These are phyloP conservation scores for Penicillium psychrofluorescens DNA, from an alignment of 495 filamentous ascomycete species.

Conservation along the genomic window DNA sequence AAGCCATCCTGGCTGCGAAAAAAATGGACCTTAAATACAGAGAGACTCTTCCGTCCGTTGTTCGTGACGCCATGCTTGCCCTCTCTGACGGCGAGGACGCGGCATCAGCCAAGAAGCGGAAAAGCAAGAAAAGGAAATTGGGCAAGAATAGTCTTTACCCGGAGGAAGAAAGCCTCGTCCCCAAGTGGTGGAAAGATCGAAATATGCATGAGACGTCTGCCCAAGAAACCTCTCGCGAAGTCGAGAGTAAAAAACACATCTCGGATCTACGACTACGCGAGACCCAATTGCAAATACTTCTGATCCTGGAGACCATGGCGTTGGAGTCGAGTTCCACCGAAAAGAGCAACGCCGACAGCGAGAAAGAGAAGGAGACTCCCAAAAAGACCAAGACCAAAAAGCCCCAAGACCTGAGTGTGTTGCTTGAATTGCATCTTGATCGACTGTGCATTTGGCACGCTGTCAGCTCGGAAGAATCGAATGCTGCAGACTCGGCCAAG, in stretches of 20 bases:
- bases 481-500: conserved; percentile 22
- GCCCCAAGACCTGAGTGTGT: conserved; percentile 47
- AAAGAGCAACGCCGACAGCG: conserved; percentile 14
- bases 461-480: conserved; percentile 46
- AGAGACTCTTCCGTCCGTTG: conserved; percentile 60
- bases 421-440: conserved; percentile 82
- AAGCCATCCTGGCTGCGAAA: conserved; percentile 61
- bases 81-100: conserved; percentile 52
- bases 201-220: conserved; percentile 28
- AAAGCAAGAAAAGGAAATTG: conserved; percentile 60
- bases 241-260: conserved; percentile 50
- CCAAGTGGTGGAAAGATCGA: conserved; percentile 68
- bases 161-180: conserved; percentile 65
- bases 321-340: conserved; percentile 47
- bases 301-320: conserved; percentile 82
- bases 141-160: conserved; percentile 74
- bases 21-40: conserved; percentile 85
- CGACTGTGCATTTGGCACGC: conserved; percentile 95
- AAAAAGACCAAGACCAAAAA: conserved; percentile 43
- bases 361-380: conserved; percentile 29
- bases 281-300: conserved; percentile 83
- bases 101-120: conserved; percentile 47
- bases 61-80: conserved; percentile 55
- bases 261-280: conserved; percentile 65
- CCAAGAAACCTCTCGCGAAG: conserved; percentile 39